A percentile compares a stretch with the other conserved stretches of the same genome.
Evolutionary conservation across 2,329 filamentous ascomycete species (phyloP).

Genomic region (Neoscytalidium dimidiatum): DNA sequence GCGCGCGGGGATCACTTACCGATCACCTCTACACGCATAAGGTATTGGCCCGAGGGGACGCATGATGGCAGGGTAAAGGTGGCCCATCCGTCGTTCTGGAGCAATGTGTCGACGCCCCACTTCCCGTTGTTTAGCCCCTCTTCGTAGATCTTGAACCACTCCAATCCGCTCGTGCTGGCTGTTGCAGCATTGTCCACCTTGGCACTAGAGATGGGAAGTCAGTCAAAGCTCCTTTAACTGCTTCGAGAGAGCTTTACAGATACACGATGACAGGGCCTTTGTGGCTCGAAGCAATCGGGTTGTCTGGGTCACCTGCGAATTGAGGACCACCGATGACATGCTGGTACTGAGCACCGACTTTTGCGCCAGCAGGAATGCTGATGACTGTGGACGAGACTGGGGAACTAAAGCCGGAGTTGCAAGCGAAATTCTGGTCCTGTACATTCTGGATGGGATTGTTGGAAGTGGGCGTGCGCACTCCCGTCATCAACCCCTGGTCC

Average conservation of each 20-base stretch:
- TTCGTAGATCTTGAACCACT: constrained; percentile 47
- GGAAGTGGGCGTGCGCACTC: constrained; percentile 51
- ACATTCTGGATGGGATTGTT: constrained; percentile 56
- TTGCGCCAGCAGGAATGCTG: constrained; percentile 53
- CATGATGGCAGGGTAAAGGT: constrained; percentile 39
- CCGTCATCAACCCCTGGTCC: constrained; percentile 53
- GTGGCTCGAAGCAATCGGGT: constrained; percentile 52
- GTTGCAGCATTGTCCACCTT: constrained; percentile 44
- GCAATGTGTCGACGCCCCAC: constrained; percentile 55
- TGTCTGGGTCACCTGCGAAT: constrained; percentile 49
- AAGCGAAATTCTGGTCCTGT: constrained; percentile 49
- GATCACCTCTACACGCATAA: constrained; percentile 27
- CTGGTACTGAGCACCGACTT: constrained; percentile 55
- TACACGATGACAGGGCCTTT: constrained; percentile 47
- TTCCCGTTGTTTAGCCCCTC: constrained; percentile 42
- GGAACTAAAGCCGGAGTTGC: constrained; percentile 46
- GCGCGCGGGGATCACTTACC: not conserved
- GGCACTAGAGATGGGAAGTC: constrained; percentile 24
- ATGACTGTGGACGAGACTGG: constrained; percentile 45
- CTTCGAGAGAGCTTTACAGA: constrained; percentile 26
- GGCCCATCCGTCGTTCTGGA: constrained; percentile 48
- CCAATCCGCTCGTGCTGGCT: constrained; percentile 38
- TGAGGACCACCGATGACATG: constrained; percentile 57
- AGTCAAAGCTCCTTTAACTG: not conserved
- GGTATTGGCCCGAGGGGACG: constrained; percentile 35